Conservation (phyloP, 225 moss, liverwort and hornwort genomes). For the Thuidium tamariscinum region DNA sequence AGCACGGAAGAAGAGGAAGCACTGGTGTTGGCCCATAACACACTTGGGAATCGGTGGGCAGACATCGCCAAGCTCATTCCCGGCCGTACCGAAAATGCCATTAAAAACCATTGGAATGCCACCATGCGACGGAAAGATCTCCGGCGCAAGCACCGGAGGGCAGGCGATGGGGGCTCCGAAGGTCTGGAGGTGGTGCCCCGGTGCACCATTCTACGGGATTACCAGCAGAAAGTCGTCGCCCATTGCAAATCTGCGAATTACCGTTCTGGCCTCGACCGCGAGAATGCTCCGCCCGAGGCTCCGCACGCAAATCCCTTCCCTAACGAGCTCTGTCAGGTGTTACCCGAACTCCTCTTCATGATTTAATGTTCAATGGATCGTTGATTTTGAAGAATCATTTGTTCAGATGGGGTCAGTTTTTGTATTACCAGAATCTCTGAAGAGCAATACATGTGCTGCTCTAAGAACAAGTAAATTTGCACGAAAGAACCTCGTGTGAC, state of each 20-base stretch:
- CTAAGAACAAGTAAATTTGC: neutral
- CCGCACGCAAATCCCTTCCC: constrained; percentile 22
- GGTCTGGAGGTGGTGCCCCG: constrained; percentile 67
- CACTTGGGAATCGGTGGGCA: constrained; percentile 90
- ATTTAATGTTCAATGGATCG: neutral
- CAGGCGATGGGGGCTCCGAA: constrained; percentile 50
- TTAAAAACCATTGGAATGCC: constrained; percentile 97
- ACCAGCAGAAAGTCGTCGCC: constrained; percentile 71
- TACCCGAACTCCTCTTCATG: neutral
- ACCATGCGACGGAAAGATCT: constrained; percentile 95
- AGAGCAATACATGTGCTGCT: neutral
- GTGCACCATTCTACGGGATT: constrained; percentile 83
- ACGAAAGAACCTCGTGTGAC: neutral
- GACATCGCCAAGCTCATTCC: constrained; percentile 92
- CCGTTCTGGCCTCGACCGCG: constrained; percentile 2
- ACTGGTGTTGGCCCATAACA: constrained; percentile 67
- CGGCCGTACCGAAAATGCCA: constrained; percentile 81
- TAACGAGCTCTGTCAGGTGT: constrained; percentile 16
- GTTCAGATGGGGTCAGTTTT: neutral
- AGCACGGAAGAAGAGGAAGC: constrained; percentile 83
- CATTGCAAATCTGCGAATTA: constrained; percentile 2
- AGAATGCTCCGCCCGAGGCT: constrained; percentile 21
- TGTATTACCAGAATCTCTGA: neutral
- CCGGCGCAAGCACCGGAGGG: constrained; percentile 75
- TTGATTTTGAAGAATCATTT: neutral